Percentiles rank a stretch among this genome's conserved stretches.
These are phyloP conservation scores for Porcisia hertigi DNA, from an alignment of 208 protist species.

Conservation along the genomic window DNA sequence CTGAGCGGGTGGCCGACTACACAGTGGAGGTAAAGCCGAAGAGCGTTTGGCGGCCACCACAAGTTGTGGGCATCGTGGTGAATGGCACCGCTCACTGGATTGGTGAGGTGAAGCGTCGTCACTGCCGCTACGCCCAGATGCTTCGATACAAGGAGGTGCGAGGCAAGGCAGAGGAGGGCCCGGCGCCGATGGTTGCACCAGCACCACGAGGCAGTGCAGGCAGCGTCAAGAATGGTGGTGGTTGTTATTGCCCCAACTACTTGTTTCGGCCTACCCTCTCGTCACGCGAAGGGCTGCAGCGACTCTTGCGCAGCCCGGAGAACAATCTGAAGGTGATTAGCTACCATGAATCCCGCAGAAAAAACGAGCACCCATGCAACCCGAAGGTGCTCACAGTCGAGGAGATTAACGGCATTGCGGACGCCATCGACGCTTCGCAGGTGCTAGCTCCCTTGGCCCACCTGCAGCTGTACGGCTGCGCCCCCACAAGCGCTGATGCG, in stretches of 20 bases:
- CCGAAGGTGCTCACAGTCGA: conserved; percentile 12
- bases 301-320: conserved; percentile 29
- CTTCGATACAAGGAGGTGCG: conserved; percentile 38
- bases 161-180: not conserved
- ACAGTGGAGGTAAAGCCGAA: conserved; percentile 85
- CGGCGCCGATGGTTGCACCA: not conserved
- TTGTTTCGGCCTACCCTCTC: conserved; percentile 38
- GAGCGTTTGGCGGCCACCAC: conserved; percentile 52
- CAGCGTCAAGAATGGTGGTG: not conserved
- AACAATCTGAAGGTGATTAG: conserved; percentile 54
- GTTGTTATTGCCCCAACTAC: conserved; percentile 71
- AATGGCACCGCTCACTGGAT: conserved; percentile 43
- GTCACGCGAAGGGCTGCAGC: conserved; percentile 34
- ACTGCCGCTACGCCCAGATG: conserved; percentile 73
- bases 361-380: conserved; percentile 6
- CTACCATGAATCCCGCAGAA: conserved; percentile 23
- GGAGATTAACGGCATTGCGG: conserved; percentile 39
- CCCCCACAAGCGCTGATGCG: conserved; percentile 4
- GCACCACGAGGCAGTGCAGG: not conserved
- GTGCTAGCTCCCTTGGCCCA: conserved; percentile 41
- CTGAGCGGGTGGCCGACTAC: conserved; percentile 24
- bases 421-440: conserved; percentile 44
- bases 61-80: conserved; percentile 58
- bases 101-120: conserved; percentile 42
- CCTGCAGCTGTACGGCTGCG: conserved; percentile 58